These are phyloP conservation scores for Echinosophora koreensis DNA, from an alignment of 306 rosid genomes.

Conservation along the genomic window DNA sequence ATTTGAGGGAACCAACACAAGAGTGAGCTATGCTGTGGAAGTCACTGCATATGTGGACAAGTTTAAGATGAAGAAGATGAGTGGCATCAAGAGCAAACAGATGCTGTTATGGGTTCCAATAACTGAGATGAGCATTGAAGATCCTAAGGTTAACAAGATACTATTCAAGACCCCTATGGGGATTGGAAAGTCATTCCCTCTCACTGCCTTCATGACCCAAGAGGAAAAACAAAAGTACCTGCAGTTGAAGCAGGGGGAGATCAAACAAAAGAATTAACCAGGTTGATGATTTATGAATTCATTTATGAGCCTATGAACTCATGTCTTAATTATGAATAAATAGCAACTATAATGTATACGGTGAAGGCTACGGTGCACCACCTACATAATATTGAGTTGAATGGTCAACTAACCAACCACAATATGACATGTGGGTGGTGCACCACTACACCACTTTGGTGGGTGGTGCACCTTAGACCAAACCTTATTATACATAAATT, in stretches of 20 bases:
- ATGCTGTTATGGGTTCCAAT: slow-evolving; percentile 79
- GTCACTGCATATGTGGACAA: slow-evolving; percentile 83
- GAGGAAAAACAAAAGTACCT: slow-evolving; percentile 61
- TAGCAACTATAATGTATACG: neutral
- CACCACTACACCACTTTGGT: no score
- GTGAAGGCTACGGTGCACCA: no score
- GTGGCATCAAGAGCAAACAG: slow-evolving; percentile 80
- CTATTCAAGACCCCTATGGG: slow-evolving; percentile 77
- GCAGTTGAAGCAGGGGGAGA: slow-evolving; percentile 6
- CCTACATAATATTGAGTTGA: no score
- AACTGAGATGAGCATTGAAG: slow-evolving; percentile 74
- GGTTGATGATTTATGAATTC: slow-evolving; percentile 7
- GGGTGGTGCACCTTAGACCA: no score
- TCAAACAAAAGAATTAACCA: neutral
- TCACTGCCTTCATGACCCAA: slow-evolving; percentile 68
- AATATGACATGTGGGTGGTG: no score
- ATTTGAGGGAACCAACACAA: slow-evolving; percentile 56
- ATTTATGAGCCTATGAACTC: neutral
- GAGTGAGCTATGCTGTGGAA: slow-evolving; percentile 73
- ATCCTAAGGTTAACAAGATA: slow-evolving; percentile 55
- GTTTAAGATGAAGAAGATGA: slow-evolving; percentile 82
- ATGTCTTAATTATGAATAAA: slow-evolving; percentile 19
- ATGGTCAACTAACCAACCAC: no score
- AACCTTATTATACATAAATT: neutral
- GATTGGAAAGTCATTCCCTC: slow-evolving; percentile 72